These are phyloP conservation scores for Danielozyma ontarioensis DNA, from an alignment of 805 yeast species.

Conservation along the genomic window DNA sequence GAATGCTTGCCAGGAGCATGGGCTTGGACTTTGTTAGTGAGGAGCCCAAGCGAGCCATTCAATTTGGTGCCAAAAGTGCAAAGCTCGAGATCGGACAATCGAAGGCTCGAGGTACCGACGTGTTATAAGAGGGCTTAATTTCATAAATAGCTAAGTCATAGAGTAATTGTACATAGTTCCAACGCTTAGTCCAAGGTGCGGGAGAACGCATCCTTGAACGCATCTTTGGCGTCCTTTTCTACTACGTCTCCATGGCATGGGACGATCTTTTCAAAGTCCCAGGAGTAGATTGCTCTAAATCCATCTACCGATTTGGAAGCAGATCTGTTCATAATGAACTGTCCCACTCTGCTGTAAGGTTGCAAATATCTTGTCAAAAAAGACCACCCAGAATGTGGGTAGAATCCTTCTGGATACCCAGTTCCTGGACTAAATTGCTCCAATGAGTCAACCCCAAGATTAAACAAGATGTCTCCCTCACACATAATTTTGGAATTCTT, in stretches of 20 bases:
- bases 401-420: constrained; percentile 7
- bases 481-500: constrained; percentile 5
- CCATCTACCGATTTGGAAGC: constrained; percentile 9
- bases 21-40: constrained; percentile 51
- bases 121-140: background rate
- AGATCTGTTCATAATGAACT: constrained; percentile 1
- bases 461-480: constrained; percentile 9
- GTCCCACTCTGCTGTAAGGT: constrained; percentile 7
- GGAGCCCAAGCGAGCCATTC: constrained; percentile 92
- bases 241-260: constrained; percentile 59
- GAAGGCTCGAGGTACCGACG: constrained; percentile 71
- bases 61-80: constrained; percentile 94
- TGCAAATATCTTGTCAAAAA: constrained; percentile 6
- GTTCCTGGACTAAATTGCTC: constrained; percentile 12
- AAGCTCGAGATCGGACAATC: constrained; percentile 82
- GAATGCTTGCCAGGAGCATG: constrained; percentile 54
- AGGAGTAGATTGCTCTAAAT: constrained; percentile 22
- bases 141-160: too few species aligned
- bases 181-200: too few species aligned
- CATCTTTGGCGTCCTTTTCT: constrained; percentile 30
- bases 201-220: constrained; percentile 12
- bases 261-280: constrained; percentile 49
- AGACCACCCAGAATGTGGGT: constrained; percentile 11
- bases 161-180: too few species aligned
- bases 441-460: constrained; percentile 4